These are phyloP conservation scores for Quercus lobata DNA, from an alignment of 331 rosid species.

Conservation along the genomic window DNA sequence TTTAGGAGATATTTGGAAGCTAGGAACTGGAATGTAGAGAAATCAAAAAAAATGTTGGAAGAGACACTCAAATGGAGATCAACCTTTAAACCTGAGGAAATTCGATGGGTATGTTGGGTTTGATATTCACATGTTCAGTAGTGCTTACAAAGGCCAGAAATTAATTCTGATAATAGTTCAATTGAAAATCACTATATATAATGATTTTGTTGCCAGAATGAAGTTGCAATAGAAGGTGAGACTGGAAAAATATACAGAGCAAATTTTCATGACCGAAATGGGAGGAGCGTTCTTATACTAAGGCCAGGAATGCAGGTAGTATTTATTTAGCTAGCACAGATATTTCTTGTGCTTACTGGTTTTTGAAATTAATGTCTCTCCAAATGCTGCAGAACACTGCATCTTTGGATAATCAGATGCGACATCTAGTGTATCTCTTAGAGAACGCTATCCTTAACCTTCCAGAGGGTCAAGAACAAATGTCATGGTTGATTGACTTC, in stretches of 20 bases:
- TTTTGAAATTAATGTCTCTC: constrained; percentile 13
- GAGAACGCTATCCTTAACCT: constrained; percentile 87
- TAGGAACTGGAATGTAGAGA: constrained; percentile 72
- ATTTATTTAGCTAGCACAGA: constrained; percentile 4
- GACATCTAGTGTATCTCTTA: constrained; percentile 76
- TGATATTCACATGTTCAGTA: neutral
- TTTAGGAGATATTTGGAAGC: constrained; percentile 80
- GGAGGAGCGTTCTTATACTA: constrained; percentile 67
- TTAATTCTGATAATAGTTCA: neutral
- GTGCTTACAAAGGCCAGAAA: neutral
- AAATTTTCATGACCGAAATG: constrained; percentile 66
- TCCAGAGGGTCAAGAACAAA: constrained; percentile 76
- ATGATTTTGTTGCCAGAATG: constrained; percentile 34
- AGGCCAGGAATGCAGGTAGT: constrained; percentile 89
- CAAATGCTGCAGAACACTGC: constrained; percentile 55
- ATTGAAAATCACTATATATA: neutral
- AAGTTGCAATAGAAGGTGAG: constrained; percentile 84
- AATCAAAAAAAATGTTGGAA: constrained; percentile 79
- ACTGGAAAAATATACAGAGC: constrained; percentile 88
- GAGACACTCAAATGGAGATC: constrained; percentile 86
- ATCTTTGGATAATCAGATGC: constrained; percentile 62
- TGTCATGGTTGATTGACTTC: constrained; percentile 87
- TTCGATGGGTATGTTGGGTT: constrained; percentile 64
- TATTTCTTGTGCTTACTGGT: neutral
- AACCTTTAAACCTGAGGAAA: constrained; percentile 81